Conservation (phyloP, 2,329 filamentous ascomycete species). For the Diaporthe eres region DNA sequence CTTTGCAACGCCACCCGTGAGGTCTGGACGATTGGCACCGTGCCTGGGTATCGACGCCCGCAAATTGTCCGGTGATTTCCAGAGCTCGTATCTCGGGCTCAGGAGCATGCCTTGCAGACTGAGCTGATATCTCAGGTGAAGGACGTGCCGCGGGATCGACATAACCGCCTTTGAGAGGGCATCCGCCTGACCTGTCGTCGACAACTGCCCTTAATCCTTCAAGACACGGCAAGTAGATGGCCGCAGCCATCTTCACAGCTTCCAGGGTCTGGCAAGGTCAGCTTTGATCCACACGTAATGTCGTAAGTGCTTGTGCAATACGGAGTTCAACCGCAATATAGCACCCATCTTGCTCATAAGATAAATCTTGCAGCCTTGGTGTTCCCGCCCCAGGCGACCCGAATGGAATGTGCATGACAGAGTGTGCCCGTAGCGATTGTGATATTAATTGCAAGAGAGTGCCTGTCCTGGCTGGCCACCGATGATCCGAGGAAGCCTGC, state of each 20-base stretch:
- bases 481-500: constrained; percentile 3
- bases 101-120: constrained; percentile 2
- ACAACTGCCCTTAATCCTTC: background rate
- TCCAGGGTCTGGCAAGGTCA: constrained; percentile 4
- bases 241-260: background rate
- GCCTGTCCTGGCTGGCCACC: background rate
- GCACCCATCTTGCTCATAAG: constrained; percentile 3
- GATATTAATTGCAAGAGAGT: constrained; percentile 11
- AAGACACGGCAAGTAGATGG: constrained; percentile 22
- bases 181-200: constrained; percentile 14
- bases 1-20: background rate
- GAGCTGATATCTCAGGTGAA: constrained; percentile 20
- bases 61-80: background rate
- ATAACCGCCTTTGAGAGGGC: constrained; percentile 12
- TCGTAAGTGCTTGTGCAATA: background rate
- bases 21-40: background rate
- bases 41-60: background rate
- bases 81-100: constrained; percentile 1
- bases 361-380: constrained; percentile 13
- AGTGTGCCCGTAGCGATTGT: constrained; percentile 7
- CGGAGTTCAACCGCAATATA: constrained; percentile 4
- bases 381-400: constrained; percentile 1
- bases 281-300: background rate
- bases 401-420: constrained; percentile 14
- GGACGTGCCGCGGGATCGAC: constrained; percentile 26